A percentile compares a stretch with the other conserved stretches of the same genome.
Conservation (phyloP, 2,329 filamentous ascomycete genomes). For the Diaporthe humulicola region DNA sequence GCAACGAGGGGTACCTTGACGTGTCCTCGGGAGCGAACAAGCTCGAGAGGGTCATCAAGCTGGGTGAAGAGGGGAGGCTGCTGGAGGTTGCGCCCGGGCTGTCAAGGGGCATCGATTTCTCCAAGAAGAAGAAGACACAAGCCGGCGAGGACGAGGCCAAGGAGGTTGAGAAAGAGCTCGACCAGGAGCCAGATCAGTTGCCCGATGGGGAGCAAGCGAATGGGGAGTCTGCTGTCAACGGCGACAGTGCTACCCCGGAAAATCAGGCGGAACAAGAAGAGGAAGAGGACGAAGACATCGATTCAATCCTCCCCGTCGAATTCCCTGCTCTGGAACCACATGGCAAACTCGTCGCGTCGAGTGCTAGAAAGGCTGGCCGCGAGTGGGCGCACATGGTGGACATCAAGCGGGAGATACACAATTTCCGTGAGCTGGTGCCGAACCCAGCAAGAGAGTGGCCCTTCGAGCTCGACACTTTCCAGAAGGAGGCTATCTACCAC, state of each 20-base stretch:
- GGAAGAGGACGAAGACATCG: constrained; percentile 76
- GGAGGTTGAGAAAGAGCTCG: constrained; percentile 76
- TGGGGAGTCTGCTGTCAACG: constrained; percentile 39
- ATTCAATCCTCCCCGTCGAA: constrained; percentile 89
- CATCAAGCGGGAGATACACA: constrained; percentile 91
- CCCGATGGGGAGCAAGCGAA: constrained; percentile 48
- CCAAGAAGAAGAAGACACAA: constrained; percentile 68
- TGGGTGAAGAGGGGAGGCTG: constrained; percentile 81
- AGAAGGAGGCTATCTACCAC: constrained; percentile 98
- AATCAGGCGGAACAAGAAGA: constrained; percentile 53
- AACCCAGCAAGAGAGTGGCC: constrained; percentile 98
- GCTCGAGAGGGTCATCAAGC: constrained; percentile 88
- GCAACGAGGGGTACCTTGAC: constrained; percentile 58
- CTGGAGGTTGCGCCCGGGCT: constrained; percentile 88
- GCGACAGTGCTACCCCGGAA: constrained; percentile 41
- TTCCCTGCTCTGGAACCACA: constrained; percentile 92
- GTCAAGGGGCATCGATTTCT: constrained; percentile 80
- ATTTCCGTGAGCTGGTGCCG: constrained; percentile 92
- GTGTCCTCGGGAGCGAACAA: constrained; percentile 62
- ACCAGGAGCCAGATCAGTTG: constrained; percentile 58
- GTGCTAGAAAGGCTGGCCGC: constrained; percentile 79
- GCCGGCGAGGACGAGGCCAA: constrained; percentile 73
- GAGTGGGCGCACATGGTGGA: constrained; percentile 99
- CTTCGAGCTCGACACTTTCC: constrained; percentile 97
- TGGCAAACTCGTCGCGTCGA: constrained; percentile 79